Base-by-base conservation (phyloP, 495 filamentous ascomycete species). In the Aspergillus affinis region DNA sequence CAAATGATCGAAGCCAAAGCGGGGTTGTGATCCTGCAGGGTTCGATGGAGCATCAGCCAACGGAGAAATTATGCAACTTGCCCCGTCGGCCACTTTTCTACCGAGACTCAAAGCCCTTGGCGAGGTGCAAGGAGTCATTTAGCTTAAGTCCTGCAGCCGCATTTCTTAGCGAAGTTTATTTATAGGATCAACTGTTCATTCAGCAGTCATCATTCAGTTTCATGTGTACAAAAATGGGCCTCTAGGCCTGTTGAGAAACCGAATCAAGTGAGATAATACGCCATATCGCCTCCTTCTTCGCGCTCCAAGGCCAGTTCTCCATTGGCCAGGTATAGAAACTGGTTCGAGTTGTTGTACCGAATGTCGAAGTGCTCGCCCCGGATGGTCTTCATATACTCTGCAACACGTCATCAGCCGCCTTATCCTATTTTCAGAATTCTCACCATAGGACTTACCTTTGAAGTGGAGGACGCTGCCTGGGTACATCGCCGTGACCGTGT, bases 301-400 rank as follows among this genome's bases (percentile, higher is more conserved):
- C 29, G 45, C 27, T 61, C 58, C 52, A 61, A 23, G 18, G 53
- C 52, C 52, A 61, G 27, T 30, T 61, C 45, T 3, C 81, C 81
- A 64, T 81, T 81, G 0, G 80, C 81, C 47, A 83, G 48, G 64
- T 69, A 82, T 9, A 66, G 59, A 63, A 83, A 82, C 15, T 76
- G 64, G 53, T 83, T 83, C 8, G 58, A 58, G n/a, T 69, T 67
- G 7, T 67, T 64, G 56, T 81, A 79, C 59, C 70, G 65, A 56
- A 80, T 64, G 4, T 81, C 69, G 66, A 76, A 84, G 61, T 84
- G 76, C 46, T 84, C 81, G 2, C 59, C 60, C 8, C 58, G 61
- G 27, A 69, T 58, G 7, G 51, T 58, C 15, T 64, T 57, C 20
- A 69, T 57, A 12, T 21, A 60, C 17, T 44, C 53, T 48, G 51